Evolutionary conservation across 2,329 filamentous ascomycete genomes (phyloP).

Genomic region (Fusarium oligoseptatum): DNA sequence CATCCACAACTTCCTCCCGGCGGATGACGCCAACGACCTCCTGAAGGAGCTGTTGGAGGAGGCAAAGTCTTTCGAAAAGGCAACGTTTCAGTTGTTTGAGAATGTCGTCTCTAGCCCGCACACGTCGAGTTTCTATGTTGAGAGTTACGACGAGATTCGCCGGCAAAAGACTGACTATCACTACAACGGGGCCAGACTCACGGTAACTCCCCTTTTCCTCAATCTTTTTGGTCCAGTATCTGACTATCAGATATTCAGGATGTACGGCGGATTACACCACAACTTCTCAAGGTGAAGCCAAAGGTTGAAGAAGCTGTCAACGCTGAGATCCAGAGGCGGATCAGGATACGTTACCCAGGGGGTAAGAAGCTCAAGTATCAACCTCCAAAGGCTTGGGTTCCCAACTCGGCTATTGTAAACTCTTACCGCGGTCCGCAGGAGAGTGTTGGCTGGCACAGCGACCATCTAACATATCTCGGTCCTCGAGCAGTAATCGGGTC

Average conservation of each 20-base stretch:
- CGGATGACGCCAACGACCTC: conserved; percentile 78
- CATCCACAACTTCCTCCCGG: conserved; percentile 88
- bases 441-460: conserved; percentile 91
- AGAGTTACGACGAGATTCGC: conserved; percentile 76
- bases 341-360: conserved; percentile 74
- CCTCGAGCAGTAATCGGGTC: conserved; percentile 91
- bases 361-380: conserved; percentile 84
- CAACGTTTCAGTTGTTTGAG: conserved; percentile 89
- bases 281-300: conserved; percentile 77
- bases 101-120: conserved; percentile 88
- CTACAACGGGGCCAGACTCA: conserved; percentile 84
- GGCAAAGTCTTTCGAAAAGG: conserved; percentile 75
- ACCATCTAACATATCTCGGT: conserved; percentile 93
- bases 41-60: conserved; percentile 82
- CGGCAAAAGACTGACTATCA: conserved; percentile 83
- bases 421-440: conserved; percentile 87
- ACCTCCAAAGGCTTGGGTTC: conserved; percentile 78
- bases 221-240: too few species aligned
- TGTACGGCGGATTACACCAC: conserved; percentile 80
- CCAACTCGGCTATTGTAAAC: conserved; percentile 95
- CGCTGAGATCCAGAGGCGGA: conserved; percentile 78
- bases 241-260: conserved; percentile 62
- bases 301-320: conserved; percentile 84
- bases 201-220: conserved; percentile 56
- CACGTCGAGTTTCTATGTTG: conserved; percentile 86